These are phyloP conservation scores for Scutellaria galericulata DNA, from an alignment of 257 asterid species.

Conservation along the genomic window DNA sequence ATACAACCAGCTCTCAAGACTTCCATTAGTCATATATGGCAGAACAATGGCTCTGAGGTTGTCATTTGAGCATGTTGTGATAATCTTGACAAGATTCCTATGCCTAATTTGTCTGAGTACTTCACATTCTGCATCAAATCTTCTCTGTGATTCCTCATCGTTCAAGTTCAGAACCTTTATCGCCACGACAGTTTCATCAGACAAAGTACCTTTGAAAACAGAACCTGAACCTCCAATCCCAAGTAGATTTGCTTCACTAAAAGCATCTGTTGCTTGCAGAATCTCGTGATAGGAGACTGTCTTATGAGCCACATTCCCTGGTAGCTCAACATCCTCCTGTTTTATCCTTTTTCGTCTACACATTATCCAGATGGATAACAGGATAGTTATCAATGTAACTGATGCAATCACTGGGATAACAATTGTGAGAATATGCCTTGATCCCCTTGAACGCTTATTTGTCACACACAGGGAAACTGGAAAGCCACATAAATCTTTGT, in stretches of 20 bases:
- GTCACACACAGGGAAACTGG: constrained; percentile 27
- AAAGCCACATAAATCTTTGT: constrained; percentile 40
- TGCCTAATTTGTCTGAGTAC: constrained; percentile 43
- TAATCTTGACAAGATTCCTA: constrained; percentile 46
- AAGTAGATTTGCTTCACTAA: constrained; percentile 38
- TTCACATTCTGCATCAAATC: constrained; percentile 44
- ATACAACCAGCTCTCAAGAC: constrained; percentile 43
- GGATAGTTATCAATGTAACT: constrained; percentile 7
- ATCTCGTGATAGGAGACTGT: constrained; percentile 39
- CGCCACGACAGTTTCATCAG: constrained; percentile 38
- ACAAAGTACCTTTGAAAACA: constrained; percentile 40
- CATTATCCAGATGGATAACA: constrained; percentile 29
- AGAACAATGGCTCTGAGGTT: constrained; percentile 40
- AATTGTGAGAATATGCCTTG: constrained; percentile 17
- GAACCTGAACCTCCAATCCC: constrained; percentile 49
- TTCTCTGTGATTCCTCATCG: constrained; percentile 32
- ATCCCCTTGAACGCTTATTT: constrained; percentile 17
- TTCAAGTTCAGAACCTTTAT: constrained; percentile 42
- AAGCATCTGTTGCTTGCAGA: constrained; percentile 39
- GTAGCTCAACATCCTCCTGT: constrained; percentile 28
- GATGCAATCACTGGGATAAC: constrained; percentile 33
- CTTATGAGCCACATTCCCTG: constrained; percentile 26
- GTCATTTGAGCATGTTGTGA: constrained; percentile 42
- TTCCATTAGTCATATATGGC: constrained; percentile 51
- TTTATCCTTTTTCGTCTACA: constrained; percentile 25